Evolutionary conservation across 176 grass and related monocot species (phyloP), one percentile per base, ranked within the genome.

Genomic region (Oryza rufipogon): DNA sequence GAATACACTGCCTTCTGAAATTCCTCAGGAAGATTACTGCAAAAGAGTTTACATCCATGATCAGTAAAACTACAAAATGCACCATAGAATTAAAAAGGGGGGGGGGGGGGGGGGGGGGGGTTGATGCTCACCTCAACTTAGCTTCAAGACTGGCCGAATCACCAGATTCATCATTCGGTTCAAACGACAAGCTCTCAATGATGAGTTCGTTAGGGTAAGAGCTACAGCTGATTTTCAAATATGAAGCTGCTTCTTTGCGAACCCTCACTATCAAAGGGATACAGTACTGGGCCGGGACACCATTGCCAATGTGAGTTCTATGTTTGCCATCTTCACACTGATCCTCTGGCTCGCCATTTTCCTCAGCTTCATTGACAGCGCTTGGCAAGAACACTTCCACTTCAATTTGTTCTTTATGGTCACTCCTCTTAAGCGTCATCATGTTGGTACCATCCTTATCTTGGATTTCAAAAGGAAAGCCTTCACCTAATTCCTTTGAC

Each of bases 391-490:
- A 70, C 83, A 38, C 88, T 28, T 89, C 88, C 44, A 86, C 56
- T 28, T 89, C 88, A 23, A 86, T 72, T 52, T 2, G 66, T 67
- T 78, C 83, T 13, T 34, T 33, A 12, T 73, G 56, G n/a, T 56
- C 23, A 28, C 54, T 86, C 68, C 58, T 77, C 0, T 73, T 77
- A 20, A 86, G 78, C 15, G 34, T 86, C 46, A 89, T 82, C 66
- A 45, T 77, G 68, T 13, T 23, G 45, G 88, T 73, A 7, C 88
- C 88, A 46, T 86, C 78, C 45, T 58, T 86, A 22, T 89, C 88
- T 33, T 72, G 68, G 88, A 89, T 89, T 67, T 89, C 56, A 54
- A 89, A 86, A 14, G 88, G 83, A 46, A 86, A 89, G 44, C 36
- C 16, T 14, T 72, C 78, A 25, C 78, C 88, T 9, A 89, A 23